Conservation (phyloP, 257 asterid genomes). For the Scutellaria minor region DNA sequence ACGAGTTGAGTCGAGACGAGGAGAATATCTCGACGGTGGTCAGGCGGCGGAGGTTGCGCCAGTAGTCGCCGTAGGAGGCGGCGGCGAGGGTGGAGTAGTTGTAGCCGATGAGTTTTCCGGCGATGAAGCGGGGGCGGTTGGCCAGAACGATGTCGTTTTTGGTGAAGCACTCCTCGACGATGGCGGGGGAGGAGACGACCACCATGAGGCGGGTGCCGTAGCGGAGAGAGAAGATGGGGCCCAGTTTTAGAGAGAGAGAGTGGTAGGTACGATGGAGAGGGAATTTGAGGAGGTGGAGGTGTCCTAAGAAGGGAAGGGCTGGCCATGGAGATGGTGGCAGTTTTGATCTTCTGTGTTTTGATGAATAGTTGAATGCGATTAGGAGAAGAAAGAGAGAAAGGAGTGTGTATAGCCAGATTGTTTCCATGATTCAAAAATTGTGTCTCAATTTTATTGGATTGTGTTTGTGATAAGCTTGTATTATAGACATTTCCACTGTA, state of each 20-base stretch:
- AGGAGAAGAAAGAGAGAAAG: constrained; percentile 32
- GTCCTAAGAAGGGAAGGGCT: constrained; percentile 56
- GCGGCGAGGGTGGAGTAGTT: constrained; percentile 38
- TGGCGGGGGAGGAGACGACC: constrained; percentile 51
- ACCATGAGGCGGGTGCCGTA: constrained; percentile 55
- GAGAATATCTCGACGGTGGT: constrained; percentile 52
- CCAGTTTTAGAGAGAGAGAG: constrained; percentile 45
- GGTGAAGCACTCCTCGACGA: constrained; percentile 68
- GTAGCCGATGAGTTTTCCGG: constrained; percentile 56
- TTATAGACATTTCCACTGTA: too few species aligned
- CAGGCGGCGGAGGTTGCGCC: constrained; percentile 66
- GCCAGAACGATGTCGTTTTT: constrained; percentile 59
- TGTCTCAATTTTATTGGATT: background rate
- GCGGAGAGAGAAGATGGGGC: constrained; percentile 63
- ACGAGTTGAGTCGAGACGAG: constrained; percentile 53
- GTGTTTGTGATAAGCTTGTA: background rate
- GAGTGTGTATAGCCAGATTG: constrained; percentile 28
- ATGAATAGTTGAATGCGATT: constrained; percentile 16
- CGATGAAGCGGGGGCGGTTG: constrained; percentile 47
- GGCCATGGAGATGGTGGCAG: constrained; percentile 54
- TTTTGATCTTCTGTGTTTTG: constrained; percentile 26
- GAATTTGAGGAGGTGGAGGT: constrained; percentile 60
- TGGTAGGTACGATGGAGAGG: constrained; percentile 52
- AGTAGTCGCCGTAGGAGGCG: constrained; percentile 61
- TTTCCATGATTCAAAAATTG: constrained; percentile 34